Conservation (phyloP, 331 rosid species). For the Saraca asoca region DNA sequence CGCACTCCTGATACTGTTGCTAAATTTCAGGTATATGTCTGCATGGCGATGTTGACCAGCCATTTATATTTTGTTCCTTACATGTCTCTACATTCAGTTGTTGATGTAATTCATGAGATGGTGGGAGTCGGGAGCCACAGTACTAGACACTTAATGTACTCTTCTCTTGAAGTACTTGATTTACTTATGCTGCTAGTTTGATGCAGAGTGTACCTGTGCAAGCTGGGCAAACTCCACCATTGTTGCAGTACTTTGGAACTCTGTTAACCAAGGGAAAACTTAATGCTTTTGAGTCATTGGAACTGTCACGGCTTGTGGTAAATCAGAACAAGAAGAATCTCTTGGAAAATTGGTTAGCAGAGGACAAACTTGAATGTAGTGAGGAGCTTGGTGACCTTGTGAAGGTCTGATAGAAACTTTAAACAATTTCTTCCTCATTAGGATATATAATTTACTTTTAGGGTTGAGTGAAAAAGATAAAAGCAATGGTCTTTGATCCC, state of each 20-base stretch:
- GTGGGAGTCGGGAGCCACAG: not conserved
- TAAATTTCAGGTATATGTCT: slow-evolving; percentile 62
- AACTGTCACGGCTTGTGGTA: slow-evolving; percentile 80
- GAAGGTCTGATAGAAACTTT: slow-evolving; percentile 54
- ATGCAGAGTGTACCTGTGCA: slow-evolving; percentile 80
- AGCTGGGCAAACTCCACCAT: slow-evolving; percentile 85
- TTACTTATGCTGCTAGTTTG: slow-evolving; percentile 23
- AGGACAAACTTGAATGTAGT: slow-evolving; percentile 87
- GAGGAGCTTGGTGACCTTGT: slow-evolving; percentile 91
- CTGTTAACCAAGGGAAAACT: slow-evolving; percentile 79
- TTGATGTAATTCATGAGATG: slow-evolving; percentile 25
- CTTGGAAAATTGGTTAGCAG: slow-evolving; percentile 84
- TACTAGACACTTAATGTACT: slow-evolving; percentile 22
- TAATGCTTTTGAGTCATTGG: slow-evolving; percentile 74
- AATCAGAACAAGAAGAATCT: slow-evolving; percentile 86
- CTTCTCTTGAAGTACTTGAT: slow-evolving; percentile 8
- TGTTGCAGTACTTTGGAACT: slow-evolving; percentile 86
- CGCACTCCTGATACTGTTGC: slow-evolving; percentile 83
- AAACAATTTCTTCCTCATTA: slow-evolving; percentile 18
- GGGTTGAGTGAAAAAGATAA: slow-evolving; percentile 13
- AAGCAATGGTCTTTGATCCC: not conserved
- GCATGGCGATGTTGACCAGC: not conserved
- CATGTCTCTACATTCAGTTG: slow-evolving; percentile 5
- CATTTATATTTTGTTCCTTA: slow-evolving; percentile 11
- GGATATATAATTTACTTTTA: slow-evolving; percentile 2